Evolutionary conservation across 768 basidiomycete genomes (phyloP).

Genomic region (Terana coerulea): DNA sequence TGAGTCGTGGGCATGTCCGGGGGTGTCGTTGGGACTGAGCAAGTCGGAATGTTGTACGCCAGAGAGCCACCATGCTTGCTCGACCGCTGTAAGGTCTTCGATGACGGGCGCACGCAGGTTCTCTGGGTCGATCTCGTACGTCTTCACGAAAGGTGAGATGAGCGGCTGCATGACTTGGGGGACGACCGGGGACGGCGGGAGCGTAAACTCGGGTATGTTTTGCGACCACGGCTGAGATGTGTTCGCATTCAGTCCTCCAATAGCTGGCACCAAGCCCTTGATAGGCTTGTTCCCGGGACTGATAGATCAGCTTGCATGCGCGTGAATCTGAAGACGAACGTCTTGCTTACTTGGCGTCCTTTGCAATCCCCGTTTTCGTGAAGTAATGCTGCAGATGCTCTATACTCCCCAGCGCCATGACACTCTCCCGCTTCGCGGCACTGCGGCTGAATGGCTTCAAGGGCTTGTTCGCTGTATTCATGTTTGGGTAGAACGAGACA

Average conservation of each 20-base stretch:
- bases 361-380: slow-evolving; percentile 77
- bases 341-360: slow-evolving; percentile 73
- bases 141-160: slow-evolving; percentile 56
- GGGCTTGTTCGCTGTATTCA: slow-evolving; percentile 65
- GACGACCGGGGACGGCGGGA: slow-evolving; percentile 66
- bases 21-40: not conserved
- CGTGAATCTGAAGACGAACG: slow-evolving; percentile 29
- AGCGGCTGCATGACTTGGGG: slow-evolving; percentile 43
- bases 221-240: slow-evolving; percentile 29
- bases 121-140: slow-evolving; percentile 72
- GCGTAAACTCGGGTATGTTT: slow-evolving; percentile 47
- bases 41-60: not conserved
- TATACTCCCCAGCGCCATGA: slow-evolving; percentile 93
- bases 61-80: slow-evolving; percentile 59
- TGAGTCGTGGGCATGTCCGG: not conserved
- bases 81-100: slow-evolving; percentile 64
- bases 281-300: slow-evolving; percentile 48
- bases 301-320: slow-evolving; percentile 9
- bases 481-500: slow-evolving; percentile 76
- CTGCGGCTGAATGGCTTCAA: slow-evolving; percentile 86
- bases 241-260: slow-evolving; percentile 52
- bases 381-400: slow-evolving; percentile 96
- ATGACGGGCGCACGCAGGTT: slow-evolving; percentile 73
- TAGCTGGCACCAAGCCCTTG: slow-evolving; percentile 70
- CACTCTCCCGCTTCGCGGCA: slow-evolving; percentile 90